phyloP scores from a whole-genome alignment of 129 eudicot species.

The Flaveria ramosissima region DNA sequence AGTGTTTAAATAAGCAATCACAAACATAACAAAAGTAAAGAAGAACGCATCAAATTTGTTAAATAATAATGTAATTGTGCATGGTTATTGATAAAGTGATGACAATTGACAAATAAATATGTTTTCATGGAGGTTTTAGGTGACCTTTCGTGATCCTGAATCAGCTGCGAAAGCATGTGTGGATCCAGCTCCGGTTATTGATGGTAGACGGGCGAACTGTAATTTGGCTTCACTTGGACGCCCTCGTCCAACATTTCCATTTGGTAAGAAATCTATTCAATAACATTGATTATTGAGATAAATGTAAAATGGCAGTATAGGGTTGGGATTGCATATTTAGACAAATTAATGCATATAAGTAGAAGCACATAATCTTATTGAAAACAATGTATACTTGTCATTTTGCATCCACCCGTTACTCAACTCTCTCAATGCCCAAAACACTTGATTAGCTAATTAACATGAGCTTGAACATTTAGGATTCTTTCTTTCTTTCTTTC shows the following conservation, averaged over 20 bases:
- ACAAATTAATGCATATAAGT: neutral
- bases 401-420: neutral
- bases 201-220: slow-evolving; percentile 91
- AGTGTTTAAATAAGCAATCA: neutral
- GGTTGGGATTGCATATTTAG: neutral
- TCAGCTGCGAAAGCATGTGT: slow-evolving; percentile 85
- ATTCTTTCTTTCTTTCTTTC: neutral
- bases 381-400: neutral
- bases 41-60: neutral
- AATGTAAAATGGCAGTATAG: neutral
- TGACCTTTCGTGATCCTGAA: slow-evolving; percentile 96
- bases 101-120: slow-evolving; percentile 24
- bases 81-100: neutral
- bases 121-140: slow-evolving; percentile 78
- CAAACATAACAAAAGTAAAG: neutral
- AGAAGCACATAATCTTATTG: neutral
- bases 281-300: neutral
- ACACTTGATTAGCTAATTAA: neutral
- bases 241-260: slow-evolving; percentile 63
- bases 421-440: neutral
- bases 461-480: neutral
- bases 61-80: neutral
- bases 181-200: slow-evolving; percentile 88
- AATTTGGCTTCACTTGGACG: slow-evolving; percentile 97
- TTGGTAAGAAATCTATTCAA: slow-evolving; percentile 48